Evolutionary conservation across 2,329 filamentous ascomycete genomes (phyloP).

Genomic region (Tolypocladium inflatum): DNA sequence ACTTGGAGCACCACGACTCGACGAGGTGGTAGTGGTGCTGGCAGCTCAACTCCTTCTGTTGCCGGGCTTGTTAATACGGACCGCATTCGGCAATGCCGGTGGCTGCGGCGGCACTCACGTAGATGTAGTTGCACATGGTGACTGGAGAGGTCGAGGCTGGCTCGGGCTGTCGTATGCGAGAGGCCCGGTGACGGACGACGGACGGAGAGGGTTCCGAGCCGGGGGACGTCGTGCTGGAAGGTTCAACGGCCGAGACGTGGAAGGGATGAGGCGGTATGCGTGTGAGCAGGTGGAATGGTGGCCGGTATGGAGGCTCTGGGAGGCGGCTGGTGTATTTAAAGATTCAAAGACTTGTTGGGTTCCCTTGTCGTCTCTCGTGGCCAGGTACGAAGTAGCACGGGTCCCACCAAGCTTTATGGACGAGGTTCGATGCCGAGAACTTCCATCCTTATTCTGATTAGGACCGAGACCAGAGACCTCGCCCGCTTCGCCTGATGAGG

Average conservation of each 20-base stretch:
- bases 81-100: not conserved
- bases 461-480: not conserved
- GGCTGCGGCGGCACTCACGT: constrained; percentile 20
- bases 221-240: not conserved
- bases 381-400: not conserved
- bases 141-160: not conserved
- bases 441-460: not conserved
- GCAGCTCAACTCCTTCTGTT: constrained; percentile 41
- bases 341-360: not conserved
- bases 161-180: not conserved
- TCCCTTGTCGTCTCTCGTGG: not conserved
- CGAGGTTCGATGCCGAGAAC: not conserved
- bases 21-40: constrained; percentile 40
- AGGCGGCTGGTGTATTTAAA: constrained; percentile 1
- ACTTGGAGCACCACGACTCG: constrained; percentile 35
- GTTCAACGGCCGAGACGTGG: not conserved
- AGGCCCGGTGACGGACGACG: not conserved
- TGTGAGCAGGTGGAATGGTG: not conserved
- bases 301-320: not conserved
- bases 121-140: constrained; percentile 43
- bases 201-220: not conserved
- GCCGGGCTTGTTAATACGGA: not conserved
- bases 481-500: not conserved
- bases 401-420: not conserved
- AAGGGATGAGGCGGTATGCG: not conserved